Evolutionary conservation across 495 filamentous ascomycete species (phyloP).

Genomic region (Penicillium antarcticum): DNA sequence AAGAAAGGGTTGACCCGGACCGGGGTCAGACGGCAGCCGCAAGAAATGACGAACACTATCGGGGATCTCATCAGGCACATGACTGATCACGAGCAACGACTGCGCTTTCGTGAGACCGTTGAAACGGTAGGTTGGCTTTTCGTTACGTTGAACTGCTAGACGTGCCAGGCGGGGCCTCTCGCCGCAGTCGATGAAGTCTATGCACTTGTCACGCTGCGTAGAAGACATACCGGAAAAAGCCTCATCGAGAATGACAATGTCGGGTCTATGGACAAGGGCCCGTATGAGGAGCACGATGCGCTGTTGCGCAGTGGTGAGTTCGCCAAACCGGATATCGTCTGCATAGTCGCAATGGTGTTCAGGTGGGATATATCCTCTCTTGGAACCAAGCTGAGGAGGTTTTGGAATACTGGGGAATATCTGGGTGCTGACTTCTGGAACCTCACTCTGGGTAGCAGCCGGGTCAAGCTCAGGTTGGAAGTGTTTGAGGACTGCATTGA

Average conservation of each 20-base stretch:
- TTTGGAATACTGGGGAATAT: slow-evolving; percentile 14
- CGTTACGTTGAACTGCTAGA: background rate
- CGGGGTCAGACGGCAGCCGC: slow-evolving; percentile 56
- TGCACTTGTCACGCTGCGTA: slow-evolving; percentile 75
- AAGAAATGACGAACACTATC: slow-evolving; percentile 75
- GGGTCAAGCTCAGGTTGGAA: slow-evolving; percentile 75
- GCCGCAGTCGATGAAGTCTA: slow-evolving; percentile 68
- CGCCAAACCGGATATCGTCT: slow-evolving; percentile 64
- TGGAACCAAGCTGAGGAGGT: background rate
- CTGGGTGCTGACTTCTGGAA: slow-evolving; percentile 3
- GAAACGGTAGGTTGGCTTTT: slow-evolving; percentile 6
- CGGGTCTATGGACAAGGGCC: slow-evolving; percentile 75
- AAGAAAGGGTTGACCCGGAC: slow-evolving; percentile 40
- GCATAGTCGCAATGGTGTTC: slow-evolving; percentile 58
- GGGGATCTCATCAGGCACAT: slow-evolving; percentile 87
- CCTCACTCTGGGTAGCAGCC: slow-evolving; percentile 11
- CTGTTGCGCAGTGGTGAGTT: slow-evolving; percentile 74
- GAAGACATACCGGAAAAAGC: slow-evolving; percentile 88
- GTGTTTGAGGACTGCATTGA: slow-evolving; percentile 66
- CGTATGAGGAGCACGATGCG: slow-evolving; percentile 82
- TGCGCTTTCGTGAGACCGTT: slow-evolving; percentile 57
- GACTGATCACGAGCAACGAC: slow-evolving; percentile 82
- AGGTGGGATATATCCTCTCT: slow-evolving; percentile 7
- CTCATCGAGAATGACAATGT: slow-evolving; percentile 90
- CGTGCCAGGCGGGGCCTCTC: slow-evolving; percentile 22